Base-by-base conservation (phyloP, 2,329 filamentous ascomycete genomes). In the Talaromyces pinophilus region DNA sequence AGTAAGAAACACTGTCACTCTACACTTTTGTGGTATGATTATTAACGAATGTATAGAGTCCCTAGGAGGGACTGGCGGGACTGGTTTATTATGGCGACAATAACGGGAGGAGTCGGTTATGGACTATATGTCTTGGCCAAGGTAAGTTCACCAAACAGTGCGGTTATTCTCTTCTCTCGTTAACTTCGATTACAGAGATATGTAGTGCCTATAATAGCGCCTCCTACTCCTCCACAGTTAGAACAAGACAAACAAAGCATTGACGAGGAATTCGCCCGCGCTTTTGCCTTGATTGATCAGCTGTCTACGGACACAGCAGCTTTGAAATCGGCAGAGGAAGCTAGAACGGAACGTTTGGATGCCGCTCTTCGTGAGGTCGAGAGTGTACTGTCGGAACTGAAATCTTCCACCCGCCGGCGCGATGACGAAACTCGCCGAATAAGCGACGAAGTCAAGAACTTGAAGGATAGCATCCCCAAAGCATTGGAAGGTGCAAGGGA, bases 81-180 rank as follows among this genome's bases (percentile, higher is more conserved):
- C 77, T 98, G 93, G 91, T 99, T 99, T 80, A 98, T 99, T 79
- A 97, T 98, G 92, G 95, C 95, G 7, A 99, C 95, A 0, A 92
- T 98, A 13, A 90, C 96, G 69, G 90, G 93, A 66, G 92, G 93
- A 59, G 89, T 97, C 22, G 86, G 92, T 46, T 98, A 97, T 74
- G 94, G 93, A 0, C 80, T 97, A 25, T 99, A 95, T 76, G 87
- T 90, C 70, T 86, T 97, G 17, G 92, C 93, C 68, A 96, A 96
- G 87, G 91, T 92, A 82, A 44, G 76, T 65, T 15, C 22, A 13
- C 25, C 5, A 38, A 57, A 6, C 11, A 15, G 8, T 46, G 17
- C 8, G 22, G 1, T n/a, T 28, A 40, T 44, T 22, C 5, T 22
- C 4, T n/a, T 7, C 13, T 28, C 35, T 44, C 40, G 48, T 60